Conservation (phyloP, 73 alveolate genomes). For the Tetrahymena thermophila region DNA sequence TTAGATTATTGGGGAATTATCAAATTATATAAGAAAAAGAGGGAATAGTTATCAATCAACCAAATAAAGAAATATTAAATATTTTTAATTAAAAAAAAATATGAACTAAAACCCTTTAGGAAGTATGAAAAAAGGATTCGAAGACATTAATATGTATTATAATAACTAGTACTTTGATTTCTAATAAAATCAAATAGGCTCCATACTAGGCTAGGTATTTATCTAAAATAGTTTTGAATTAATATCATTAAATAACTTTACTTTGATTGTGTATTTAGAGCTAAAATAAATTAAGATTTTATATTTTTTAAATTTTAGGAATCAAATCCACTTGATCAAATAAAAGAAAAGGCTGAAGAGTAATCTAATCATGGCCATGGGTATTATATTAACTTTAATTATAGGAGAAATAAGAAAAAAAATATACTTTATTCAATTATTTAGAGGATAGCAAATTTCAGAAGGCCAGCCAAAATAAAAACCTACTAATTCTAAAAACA, state of each 20-base stretch:
- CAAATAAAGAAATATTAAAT: background rate
- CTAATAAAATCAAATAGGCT: background rate
- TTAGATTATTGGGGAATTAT: background rate
- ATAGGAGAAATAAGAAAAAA: background rate
- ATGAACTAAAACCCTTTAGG: background rate
- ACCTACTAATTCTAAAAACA: background rate
- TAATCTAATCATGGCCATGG: background rate
- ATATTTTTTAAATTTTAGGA: background rate
- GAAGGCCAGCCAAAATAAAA: background rate
- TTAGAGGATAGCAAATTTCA: background rate
- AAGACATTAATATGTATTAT: background rate
- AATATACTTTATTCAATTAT: background rate
- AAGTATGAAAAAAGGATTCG: background rate
- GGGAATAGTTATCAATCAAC: background rate
- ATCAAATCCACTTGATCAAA: background rate
- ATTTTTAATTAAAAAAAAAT: background rate
- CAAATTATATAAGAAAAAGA: background rate
- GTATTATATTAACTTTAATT: background rate
- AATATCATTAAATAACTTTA: too few relatives aligned
- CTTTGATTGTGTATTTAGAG: background rate
- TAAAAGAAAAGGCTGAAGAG: background rate
- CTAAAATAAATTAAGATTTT: background rate
- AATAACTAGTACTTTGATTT: background rate
- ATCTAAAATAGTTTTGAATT: too few relatives aligned
- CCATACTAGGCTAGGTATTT: background rate